Percentiles rank a stretch among this genome's conserved stretches.
Conservation (phyloP, 2,329 filamentous ascomycete species). For the Decorospora gaudefroyi region DNA sequence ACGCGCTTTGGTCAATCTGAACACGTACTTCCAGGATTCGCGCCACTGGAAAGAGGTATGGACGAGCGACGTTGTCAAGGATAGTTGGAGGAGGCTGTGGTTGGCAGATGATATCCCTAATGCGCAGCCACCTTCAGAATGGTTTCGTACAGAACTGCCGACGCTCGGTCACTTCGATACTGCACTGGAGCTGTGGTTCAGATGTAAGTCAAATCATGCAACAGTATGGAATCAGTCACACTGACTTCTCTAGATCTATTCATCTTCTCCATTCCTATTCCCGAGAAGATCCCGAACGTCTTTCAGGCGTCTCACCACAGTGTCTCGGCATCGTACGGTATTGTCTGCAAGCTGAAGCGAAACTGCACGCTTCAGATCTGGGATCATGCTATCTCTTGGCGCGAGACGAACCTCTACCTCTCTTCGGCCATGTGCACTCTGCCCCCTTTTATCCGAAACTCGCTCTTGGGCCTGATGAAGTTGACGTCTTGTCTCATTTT, state of each 20-base stretch:
- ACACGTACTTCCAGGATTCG: slow-evolving; percentile 52
- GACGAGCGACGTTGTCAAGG: slow-evolving; percentile 54
- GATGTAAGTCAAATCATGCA: slow-evolving; percentile 38
- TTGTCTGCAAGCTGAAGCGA: slow-evolving; percentile 65
- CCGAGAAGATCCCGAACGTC: slow-evolving; percentile 61
- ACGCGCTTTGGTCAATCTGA: slow-evolving; percentile 50
- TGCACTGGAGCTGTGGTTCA: slow-evolving; percentile 54
- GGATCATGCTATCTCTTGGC: slow-evolving; percentile 67
- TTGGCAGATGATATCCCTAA: slow-evolving; percentile 52
- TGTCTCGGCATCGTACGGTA: slow-evolving; percentile 63
- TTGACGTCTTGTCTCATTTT: slow-evolving; percentile 49
- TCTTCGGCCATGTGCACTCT: slow-evolving; percentile 50
- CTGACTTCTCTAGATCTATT: slow-evolving; percentile 50
- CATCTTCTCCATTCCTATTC: slow-evolving; percentile 62
- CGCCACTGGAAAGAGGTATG: slow-evolving; percentile 55
- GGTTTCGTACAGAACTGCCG: slow-evolving; percentile 53
- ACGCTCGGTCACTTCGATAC: slow-evolving; percentile 54
- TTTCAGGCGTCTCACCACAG: slow-evolving; percentile 68
- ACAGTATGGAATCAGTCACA: not conserved
- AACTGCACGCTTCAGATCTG: slow-evolving; percentile 65
- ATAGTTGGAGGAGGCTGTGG: slow-evolving; percentile 54
- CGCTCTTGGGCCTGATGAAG: slow-evolving; percentile 49
- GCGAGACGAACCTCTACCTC: slow-evolving; percentile 55
- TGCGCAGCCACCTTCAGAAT: slow-evolving; percentile 49
- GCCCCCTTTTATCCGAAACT: slow-evolving; percentile 49